phyloP scores from a whole-genome alignment of 345 rosid genomes.

The Balakata baccata region DNA sequence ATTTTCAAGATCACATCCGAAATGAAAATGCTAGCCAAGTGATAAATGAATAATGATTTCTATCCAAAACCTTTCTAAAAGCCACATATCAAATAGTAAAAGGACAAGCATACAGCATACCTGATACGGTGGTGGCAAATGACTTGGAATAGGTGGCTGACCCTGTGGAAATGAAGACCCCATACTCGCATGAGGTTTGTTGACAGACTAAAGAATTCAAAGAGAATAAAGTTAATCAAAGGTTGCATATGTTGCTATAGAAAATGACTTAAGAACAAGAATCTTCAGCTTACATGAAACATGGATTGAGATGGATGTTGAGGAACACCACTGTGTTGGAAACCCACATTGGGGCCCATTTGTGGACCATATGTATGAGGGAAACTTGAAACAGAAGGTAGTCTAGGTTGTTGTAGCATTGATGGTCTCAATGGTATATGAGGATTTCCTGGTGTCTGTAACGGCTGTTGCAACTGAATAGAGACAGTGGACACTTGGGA shows the following conservation, averaged over 20 bases:
- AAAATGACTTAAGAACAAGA: constrained; percentile 11
- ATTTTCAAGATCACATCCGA: neutral
- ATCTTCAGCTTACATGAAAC: constrained; percentile 65
- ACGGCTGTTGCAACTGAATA: constrained; percentile 64
- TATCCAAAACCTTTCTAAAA: neutral
- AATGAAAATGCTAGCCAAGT: neutral
- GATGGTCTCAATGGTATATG: constrained; percentile 64
- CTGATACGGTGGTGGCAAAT: constrained; percentile 57
- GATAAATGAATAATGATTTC: neutral
- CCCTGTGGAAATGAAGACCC: constrained; percentile 67
- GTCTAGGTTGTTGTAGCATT: constrained; percentile 53
- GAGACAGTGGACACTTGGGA: constrained; percentile 52
- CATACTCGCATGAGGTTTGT: constrained; percentile 50
- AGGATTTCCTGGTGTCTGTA: constrained; percentile 51
- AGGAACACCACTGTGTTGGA: constrained; percentile 62
- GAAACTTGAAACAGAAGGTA: constrained; percentile 41
- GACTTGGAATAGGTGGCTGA: constrained; percentile 57
- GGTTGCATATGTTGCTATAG: neutral
- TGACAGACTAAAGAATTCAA: constrained; percentile 47
- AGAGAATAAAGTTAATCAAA: constrained; percentile 21
- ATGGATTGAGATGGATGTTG: constrained; percentile 70
- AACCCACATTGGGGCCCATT: constrained; percentile 62
- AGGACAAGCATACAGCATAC: constrained; percentile 30
- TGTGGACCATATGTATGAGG: constrained; percentile 68
- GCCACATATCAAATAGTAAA: neutral